phyloP scores from a whole-genome alignment of 352 stramenopile genomes.

The Globisporangium canariense region DNA sequence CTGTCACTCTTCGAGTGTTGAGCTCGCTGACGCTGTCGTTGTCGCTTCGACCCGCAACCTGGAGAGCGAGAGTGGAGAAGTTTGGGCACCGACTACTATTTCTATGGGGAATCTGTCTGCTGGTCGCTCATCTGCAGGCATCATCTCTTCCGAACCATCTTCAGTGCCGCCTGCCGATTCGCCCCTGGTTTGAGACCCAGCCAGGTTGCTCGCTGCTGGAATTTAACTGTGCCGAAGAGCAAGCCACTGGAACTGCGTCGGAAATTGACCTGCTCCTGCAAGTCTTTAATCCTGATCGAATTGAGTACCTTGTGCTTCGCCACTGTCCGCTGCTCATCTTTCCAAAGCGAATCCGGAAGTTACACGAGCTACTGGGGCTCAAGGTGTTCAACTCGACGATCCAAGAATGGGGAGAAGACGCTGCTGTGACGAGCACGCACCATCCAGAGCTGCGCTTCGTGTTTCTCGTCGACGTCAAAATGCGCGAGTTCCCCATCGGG shows the following conservation, averaged over 20 bases:
- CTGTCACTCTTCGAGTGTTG: not conserved
- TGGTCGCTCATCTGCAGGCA: conserved; percentile 18
- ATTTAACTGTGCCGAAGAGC: conserved; percentile 20
- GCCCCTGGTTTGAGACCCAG: conserved; percentile 21
- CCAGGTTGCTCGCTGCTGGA: conserved; percentile 28
- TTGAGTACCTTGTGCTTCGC: conserved; percentile 26
- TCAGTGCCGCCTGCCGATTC: conserved; percentile 24
- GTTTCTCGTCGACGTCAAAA: conserved; percentile 14
- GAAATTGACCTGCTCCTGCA: conserved; percentile 20
- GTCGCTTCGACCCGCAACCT: not conserved
- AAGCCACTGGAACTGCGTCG: conserved; percentile 4
- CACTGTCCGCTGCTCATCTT: conserved; percentile 24
- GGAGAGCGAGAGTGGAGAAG: conserved; percentile 11
- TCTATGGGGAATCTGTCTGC: conserved; percentile 20
- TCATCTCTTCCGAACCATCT: conserved; percentile 1
- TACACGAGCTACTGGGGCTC: conserved; percentile 22
- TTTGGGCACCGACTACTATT: conserved; percentile 14
- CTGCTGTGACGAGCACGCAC: conserved; percentile 9
- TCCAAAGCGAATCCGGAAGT: conserved; percentile 13
- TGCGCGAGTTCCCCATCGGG: conserved; percentile 14
- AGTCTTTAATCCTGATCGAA: conserved; percentile 11
- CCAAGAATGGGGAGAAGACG: conserved; percentile 12
- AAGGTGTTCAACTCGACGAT: conserved; percentile 35
- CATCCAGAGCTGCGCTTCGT: conserved; percentile 16
- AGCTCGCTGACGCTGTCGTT: not conserved